Conservation (phyloP, 2,329 filamentous ascomycete genomes). For the Magnaporthiopsis rhizophila region DNA sequence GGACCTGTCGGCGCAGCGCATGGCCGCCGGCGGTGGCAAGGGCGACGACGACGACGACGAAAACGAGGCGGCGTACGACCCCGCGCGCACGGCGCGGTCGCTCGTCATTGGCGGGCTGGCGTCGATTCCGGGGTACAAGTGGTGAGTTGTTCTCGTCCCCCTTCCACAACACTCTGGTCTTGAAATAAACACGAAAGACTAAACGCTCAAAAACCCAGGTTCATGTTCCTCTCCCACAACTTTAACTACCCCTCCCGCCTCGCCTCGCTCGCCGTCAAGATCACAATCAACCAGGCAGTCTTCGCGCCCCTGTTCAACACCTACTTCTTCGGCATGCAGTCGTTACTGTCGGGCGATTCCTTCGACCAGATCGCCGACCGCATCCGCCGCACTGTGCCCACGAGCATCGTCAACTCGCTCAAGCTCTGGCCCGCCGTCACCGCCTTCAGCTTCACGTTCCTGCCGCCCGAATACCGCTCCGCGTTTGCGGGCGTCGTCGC, state of each 20-base stretch:
- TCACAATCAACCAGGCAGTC: conserved; percentile 67
- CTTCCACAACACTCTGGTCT: too few species aligned
- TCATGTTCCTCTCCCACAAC: conserved; percentile 67
- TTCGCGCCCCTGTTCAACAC: conserved; percentile 81
- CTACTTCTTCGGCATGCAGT: conserved; percentile 77
- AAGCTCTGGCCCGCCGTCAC: conserved; percentile 87
- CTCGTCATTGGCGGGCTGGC: conserved; percentile 65
- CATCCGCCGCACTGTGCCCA: conserved; percentile 67
- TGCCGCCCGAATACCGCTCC: conserved; percentile 70
- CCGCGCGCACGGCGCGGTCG: conserved; percentile 59
- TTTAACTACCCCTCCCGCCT: conserved; percentile 77
- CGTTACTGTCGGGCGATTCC: conserved; percentile 61
- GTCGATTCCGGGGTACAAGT: conserved; percentile 73
- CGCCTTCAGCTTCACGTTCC: conserved; percentile 78
- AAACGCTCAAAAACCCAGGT: conserved; percentile 39
- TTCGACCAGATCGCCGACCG: conserved; percentile 58
- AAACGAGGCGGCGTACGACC: conserved; percentile 49
- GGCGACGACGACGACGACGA: conserved; percentile 24
- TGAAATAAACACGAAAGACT: too few species aligned
- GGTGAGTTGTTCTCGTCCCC: conserved; percentile 42
- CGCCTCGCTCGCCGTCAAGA: conserved; percentile 67
- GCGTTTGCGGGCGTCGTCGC: conserved; percentile 74
- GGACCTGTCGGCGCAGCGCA: conserved; percentile 68
- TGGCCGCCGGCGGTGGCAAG: conserved; percentile 37
- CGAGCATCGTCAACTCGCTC: conserved; percentile 67